Evolutionary conservation across 2,329 filamentous ascomycete genomes (phyloP).

Genomic region (Tolypocladium album): DNA sequence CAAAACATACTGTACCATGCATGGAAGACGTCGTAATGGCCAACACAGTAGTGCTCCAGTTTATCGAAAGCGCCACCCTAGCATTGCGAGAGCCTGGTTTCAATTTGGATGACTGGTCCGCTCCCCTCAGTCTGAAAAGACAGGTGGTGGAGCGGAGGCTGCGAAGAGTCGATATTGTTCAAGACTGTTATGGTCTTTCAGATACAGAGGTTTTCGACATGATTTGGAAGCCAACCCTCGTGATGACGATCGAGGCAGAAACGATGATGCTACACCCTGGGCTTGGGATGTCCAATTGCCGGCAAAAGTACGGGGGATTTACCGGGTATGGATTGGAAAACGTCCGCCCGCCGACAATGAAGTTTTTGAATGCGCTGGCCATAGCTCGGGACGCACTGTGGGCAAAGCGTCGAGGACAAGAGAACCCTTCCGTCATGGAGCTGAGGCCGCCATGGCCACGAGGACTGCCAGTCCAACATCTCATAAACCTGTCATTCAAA

Average conservation of each 20-base stretch:
- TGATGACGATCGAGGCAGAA: neutral
- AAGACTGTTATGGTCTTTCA: neutral
- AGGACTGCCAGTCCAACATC: neutral
- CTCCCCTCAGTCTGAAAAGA: neutral
- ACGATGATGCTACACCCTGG: neutral
- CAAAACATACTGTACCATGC: neutral
- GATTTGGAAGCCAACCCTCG: neutral
- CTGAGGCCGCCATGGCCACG: neutral
- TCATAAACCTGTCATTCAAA: no score
- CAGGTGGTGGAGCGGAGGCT: neutral
- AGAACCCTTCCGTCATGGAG: neutral
- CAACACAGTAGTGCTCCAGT: neutral
- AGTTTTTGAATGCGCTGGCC: neutral
- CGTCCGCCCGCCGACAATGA: neutral
- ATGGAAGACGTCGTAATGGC: neutral
- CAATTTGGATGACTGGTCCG: neutral
- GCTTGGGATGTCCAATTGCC: no score
- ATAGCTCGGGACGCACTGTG: neutral
- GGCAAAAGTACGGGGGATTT: neutral
- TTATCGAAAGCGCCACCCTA: neutral
- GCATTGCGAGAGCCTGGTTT: neutral
- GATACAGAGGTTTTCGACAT: neutral
- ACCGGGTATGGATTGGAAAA: neutral
- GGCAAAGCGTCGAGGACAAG: neutral
- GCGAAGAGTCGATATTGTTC: neutral